Evolutionary conservation across 2,329 filamentous ascomycete species (phyloP), one percentile per base, ranked within the genome.

Genomic region (Pseudogymnoascus sp.): DNA sequence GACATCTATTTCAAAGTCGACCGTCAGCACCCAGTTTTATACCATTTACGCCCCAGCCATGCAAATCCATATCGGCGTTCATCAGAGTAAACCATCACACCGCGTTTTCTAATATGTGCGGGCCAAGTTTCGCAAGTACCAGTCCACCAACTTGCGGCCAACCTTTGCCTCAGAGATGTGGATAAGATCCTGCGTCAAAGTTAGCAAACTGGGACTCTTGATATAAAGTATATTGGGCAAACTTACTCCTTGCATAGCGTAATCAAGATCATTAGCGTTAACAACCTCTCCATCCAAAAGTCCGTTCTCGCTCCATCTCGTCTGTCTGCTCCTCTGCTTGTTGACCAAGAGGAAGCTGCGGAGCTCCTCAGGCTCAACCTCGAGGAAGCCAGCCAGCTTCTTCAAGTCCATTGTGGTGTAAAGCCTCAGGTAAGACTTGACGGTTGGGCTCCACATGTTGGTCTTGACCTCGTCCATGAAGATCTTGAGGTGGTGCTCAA

Each of bases 391-490:
- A 64, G 94, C 91, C 64, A 99, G 86, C 81, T 99, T 99, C 81
- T 93, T 94, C 65, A 99, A 82, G 72, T 99, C 94, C 93, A 99
- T 97, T 68, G 94, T 99, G 50, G 94, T 97, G 85, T 99, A 99
- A 61, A 99, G 88, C 75, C 96, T 94, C 68, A 99, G 85, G 81
- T 99, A 99, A 65, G 92, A 97, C 82, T 96, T 96, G 75, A 99
- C 89, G 50, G 92, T 97, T 47, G 94, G 94, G 75, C 90, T 93
- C 86, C 86, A 96, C 85, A 99, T 94, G 78, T 96, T 97, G 78
- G 91, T 97, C 86, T 96, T 96, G 76, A 99, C 93, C 81, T 99
- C 94, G 69, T 97, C 92, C 93, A 99, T 97, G 82, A 99, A 99
- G 78, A 99, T 89, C 71, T 89, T 82, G 66, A 96, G 86, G 78